phyloP scores from a whole-genome alignment of 108 stramenopile species.

The Fragilaria radians region DNA sequence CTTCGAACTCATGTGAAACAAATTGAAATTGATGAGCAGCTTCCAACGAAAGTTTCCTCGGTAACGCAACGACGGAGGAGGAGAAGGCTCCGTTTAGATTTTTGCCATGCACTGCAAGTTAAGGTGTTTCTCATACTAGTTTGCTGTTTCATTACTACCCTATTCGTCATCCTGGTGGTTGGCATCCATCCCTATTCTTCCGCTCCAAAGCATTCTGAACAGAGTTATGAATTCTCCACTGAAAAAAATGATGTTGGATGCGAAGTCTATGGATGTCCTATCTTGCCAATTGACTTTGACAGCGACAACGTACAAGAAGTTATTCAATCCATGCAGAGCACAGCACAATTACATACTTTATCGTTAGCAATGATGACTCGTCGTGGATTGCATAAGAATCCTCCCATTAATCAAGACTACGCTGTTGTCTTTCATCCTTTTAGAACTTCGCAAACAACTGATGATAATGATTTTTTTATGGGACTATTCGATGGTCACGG shows the following conservation, averaged over 20 bases:
- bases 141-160: too few relatives aligned
- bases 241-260: background rate
- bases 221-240: too few relatives aligned
- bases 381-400: background rate
- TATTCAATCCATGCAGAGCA: background rate
- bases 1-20: too few relatives aligned
- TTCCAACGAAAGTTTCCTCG: too few relatives aligned
- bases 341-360: background rate
- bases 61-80: too few relatives aligned
- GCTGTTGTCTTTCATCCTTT: constrained; percentile 46
- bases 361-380: background rate
- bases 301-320: background rate
- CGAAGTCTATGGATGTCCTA: background rate
- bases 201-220: too few relatives aligned
- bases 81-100: too few relatives aligned
- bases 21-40: too few relatives aligned
- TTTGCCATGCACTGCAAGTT: too few relatives aligned
- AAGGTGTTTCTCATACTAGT: too few relatives aligned
- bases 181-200: too few relatives aligned
- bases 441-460: background rate
- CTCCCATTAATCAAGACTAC: constrained; percentile 57
- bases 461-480: constrained; percentile 34
- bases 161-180: too few relatives aligned
- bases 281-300: background rate
- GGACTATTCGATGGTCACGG: constrained; percentile 75